Evolutionary conservation across 164 flowering plant species (phyloP), one percentile per base, ranked within the genome.

Genomic region (Umbilicus rupestris): DNA sequence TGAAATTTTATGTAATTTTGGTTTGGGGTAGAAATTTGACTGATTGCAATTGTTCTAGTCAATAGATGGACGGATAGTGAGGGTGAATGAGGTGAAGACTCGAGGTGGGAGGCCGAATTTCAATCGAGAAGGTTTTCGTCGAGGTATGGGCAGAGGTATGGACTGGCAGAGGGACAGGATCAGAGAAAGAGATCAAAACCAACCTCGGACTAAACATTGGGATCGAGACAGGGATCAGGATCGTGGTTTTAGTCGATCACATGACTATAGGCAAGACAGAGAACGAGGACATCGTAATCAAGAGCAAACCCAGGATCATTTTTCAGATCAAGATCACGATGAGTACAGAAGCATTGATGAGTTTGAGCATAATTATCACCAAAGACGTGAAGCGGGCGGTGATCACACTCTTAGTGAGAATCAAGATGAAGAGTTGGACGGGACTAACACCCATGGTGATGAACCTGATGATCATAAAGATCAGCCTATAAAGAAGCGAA

Each of bases 31-130:
- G 41, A 50, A 20, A 4, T 69, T 50, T 79, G 72, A 77, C 60
- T 30, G 68, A 73, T 29, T 75, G 42, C 64, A 71, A 46, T 65
- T 77, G 63, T 73, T 69, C 22, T 74, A 94, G 98, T 80, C 81
- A 31, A 84, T 94, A 70, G 87, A 80, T 64, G 97, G 99, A 31
- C 86, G 95, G 50, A 78, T 81, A 50, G 87, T 94, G 46, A 81
- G 75, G 76, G 99, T 94, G 29, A 91, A 86, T 82, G 92, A 79
- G 78, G 99, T 88, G 67, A 83, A 66, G 71, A 78, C 84, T 4
- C 80, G 93, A 77, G 83, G 80, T 65, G 92, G 84, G 39, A 84
- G 88, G 73, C 57, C 80, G 20, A 79, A 67, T 52, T 76, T 78
- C 37, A 72, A 70, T 41, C 84, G 80, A 67, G 86, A 83, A 9